Evolutionary conservation across 1,284 basidiomycete species (phyloP).

Genomic region (Mrakiaceae sp.): DNA sequence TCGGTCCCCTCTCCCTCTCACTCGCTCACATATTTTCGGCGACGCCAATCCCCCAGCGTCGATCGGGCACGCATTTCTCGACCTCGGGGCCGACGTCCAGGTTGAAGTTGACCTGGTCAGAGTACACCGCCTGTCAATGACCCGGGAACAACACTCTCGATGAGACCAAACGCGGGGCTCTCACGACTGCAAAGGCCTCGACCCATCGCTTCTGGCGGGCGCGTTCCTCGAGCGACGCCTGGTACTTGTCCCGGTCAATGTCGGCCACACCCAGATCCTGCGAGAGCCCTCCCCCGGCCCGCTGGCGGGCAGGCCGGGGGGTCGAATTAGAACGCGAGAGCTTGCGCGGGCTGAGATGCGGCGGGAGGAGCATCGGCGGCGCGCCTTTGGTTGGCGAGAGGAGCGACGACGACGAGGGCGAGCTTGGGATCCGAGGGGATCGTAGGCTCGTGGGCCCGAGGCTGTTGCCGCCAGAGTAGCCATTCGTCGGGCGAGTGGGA

Average conservation of each 20-base stretch:
- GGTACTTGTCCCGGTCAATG: background rate
- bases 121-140: no score
- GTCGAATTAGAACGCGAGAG: conserved; percentile 13
- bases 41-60: conserved; percentile 52
- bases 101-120: conserved; percentile 57
- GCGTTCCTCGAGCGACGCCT: conserved; percentile 42
- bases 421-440: conserved; percentile 1
- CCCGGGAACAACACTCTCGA: no score
- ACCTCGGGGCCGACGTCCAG: conserved; percentile 75
- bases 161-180: no score
- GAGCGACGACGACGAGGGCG: conserved; percentile 3
- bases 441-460: background rate
- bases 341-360: background rate
- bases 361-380: background rate
- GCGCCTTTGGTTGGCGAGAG: background rate
- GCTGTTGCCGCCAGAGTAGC: background rate
- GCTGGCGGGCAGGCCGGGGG: background rate
- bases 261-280: conserved; percentile 6
- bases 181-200: conserved; percentile 56
- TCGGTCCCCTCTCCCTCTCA: background rate
- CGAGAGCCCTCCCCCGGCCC: background rate
- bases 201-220: conserved; percentile 59
- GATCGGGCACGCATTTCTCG: conserved; percentile 53
- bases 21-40: conserved; percentile 67
- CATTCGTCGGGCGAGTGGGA: background rate